Base-by-base conservation (phyloP, 2,329 filamentous ascomycete species). In the Botryotinia calthae region DNA sequence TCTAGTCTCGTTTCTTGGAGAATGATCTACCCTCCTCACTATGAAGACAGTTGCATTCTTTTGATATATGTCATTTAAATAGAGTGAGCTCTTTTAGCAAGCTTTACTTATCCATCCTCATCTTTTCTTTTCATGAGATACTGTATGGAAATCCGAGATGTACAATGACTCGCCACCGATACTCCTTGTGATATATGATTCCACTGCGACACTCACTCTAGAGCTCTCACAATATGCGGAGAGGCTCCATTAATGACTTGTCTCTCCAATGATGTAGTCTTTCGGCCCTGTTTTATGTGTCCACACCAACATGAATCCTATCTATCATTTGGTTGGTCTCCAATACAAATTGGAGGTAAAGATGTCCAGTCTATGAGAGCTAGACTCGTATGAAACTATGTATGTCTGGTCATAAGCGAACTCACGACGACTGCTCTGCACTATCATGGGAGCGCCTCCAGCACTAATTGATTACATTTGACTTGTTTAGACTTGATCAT, bases 31-130 rank as follows among this genome's bases (percentile, higher is more conserved):
- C 12, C 48, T 16, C 8, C 48, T n/a, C 12, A 54, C 5, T 54
- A 7, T n/a, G 48, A n/a, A n/a, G 1, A 54, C 4, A n/a, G 4
- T n/a, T n/a, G 25, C 2, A 51, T 16, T 5, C 0, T n/a, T 51
- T 51, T n/a, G 48, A n/a, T 16, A 51, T 16, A 7, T n/a, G 12
- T 0, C 25, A 16, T 51, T 6, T 5, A 51, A n/a, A 5, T 1
- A 51, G 48, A 2, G 2, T n/a, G 5, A 51, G 5, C 4, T 51
- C 5, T n/a, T 51, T 4, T 51, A 7, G 5, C 2, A 51, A 51
- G 5, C 25, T n/a, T n/a, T 16, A 1, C 10, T 7, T 51, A 1
- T n/a, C 7, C 48, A 51, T 14, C 48, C 1, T n/a, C 22, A 0
- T 14, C 48, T 51, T 51, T 14, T 51, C 22, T 0, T 51, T 51